Conservation (phyloP, 306 rosid species). For the Acacia melanoxylon region DNA sequence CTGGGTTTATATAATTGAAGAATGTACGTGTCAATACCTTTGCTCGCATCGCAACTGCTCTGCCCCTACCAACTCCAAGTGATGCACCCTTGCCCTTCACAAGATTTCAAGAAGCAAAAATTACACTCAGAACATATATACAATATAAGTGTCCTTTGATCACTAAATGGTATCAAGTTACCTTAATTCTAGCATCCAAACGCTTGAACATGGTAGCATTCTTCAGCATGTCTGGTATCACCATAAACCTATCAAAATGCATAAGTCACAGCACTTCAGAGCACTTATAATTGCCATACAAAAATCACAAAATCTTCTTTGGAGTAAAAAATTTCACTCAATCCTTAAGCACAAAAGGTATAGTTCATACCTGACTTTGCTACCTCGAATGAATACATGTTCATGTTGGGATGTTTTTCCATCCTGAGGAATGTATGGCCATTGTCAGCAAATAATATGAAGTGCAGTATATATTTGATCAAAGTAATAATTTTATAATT, state of each 20-base stretch:
- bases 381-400: constrained; percentile 95
- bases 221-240: constrained; percentile 97
- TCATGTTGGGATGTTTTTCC: constrained; percentile 95
- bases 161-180: constrained; percentile 25
- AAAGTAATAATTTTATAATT: background rate
- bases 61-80: constrained; percentile 96
- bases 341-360: background rate
- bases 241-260: constrained; percentile 74
- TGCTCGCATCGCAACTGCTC: constrained; percentile 98
- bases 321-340: constrained; percentile 5
- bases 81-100: constrained; percentile 96
- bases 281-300: background rate
- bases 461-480: background rate
- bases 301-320: constrained; percentile 13
- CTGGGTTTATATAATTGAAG: background rate
- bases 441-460: constrained; percentile 24
- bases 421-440: constrained; percentile 52
- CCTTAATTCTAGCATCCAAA: constrained; percentile 95
- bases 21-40: constrained; percentile 47
- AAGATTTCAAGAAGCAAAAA: constrained; percentile 31
- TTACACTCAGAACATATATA: background rate
- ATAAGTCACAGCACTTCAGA: constrained; percentile 15
- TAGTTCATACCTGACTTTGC: constrained; percentile 88
- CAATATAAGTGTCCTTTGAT: background rate
- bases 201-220: constrained; percentile 99